A percentile compares a stretch with the other conserved stretches of the same genome.
Evolutionary conservation across 257 asterid species (phyloP).

Genomic region (Vinca minor): DNA sequence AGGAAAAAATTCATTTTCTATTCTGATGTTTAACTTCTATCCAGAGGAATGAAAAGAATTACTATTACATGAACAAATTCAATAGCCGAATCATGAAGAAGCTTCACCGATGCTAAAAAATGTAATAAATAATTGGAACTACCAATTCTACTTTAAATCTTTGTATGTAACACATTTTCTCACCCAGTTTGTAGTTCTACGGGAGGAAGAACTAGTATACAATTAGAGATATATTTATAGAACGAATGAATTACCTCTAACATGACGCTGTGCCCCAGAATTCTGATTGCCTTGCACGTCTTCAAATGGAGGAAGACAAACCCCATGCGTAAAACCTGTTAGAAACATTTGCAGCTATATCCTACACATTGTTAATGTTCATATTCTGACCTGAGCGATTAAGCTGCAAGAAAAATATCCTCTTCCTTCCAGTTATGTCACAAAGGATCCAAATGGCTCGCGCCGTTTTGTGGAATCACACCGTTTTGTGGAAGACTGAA

Average conservation of each 20-base stretch:
- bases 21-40: constrained; percentile 7
- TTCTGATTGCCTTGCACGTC: constrained; percentile 24
- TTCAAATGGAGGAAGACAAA: constrained; percentile 23
- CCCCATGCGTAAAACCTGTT: constrained; percentile 22
- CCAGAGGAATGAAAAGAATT: constrained; percentile 18
- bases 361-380: constrained; percentile 22
- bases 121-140: constrained; percentile 19
- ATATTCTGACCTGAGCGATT: constrained; percentile 25
- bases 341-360: constrained; percentile 23
- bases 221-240: constrained; percentile 21
- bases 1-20: neutral
- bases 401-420: constrained; percentile 23
- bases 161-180: constrained; percentile 28
- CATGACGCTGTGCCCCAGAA: constrained; percentile 29
- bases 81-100: constrained; percentile 13
- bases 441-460: constrained; percentile 34
- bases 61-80: constrained; percentile 29
- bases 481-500: constrained; percentile 13
- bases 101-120: constrained; percentile 12
- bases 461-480: constrained; percentile 20
- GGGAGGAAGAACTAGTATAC: constrained; percentile 21
- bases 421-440: constrained; percentile 35
- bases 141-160: constrained; percentile 28
- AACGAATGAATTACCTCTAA: constrained; percentile 34
- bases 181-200: constrained; percentile 32